Evolutionary conservation across 1,284 basidiomycete species (phyloP).

Genomic region (Cutaneotrichosporon mucoides): DNA sequence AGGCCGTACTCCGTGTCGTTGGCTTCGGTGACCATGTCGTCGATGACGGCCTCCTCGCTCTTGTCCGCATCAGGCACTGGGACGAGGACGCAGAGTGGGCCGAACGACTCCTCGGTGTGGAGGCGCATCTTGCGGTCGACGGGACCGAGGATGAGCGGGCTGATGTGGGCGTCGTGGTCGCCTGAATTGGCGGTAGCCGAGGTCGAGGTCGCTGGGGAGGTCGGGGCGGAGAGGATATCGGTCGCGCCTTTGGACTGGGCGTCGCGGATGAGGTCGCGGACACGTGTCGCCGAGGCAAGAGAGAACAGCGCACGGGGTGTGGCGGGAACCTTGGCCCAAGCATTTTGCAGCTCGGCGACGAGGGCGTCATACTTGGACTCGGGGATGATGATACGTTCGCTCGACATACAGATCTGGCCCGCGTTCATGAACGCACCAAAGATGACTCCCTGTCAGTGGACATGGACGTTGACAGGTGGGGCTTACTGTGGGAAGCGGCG

Average conservation of each 20-base stretch:
- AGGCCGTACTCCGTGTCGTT: constrained; percentile 58
- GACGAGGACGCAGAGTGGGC: constrained; percentile 52
- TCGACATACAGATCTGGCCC: constrained; percentile 68
- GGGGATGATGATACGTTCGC: constrained; percentile 62
- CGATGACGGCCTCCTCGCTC: constrained; percentile 39
- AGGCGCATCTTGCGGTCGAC: constrained; percentile 56
- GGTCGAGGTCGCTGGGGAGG: no score
- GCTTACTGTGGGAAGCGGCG: constrained; percentile 50
- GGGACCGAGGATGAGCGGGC: constrained; percentile 56
- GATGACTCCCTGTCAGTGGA: constrained; percentile 47
- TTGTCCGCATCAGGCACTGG: constrained; percentile 17
- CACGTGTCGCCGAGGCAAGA: constrained; percentile 54
- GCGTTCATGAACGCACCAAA: constrained; percentile 60
- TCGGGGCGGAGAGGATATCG: constrained; percentile 6
- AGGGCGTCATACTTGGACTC: constrained; percentile 43
- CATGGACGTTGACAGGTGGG: no score
- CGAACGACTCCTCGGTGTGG: constrained; percentile 60
- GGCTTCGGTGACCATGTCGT: constrained; percentile 52
- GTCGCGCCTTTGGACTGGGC: constrained; percentile 57
- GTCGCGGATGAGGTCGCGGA: constrained; percentile 55
- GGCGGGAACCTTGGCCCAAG: constrained; percentile 36
- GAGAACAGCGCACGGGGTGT: constrained; percentile 52
- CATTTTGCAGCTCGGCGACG: constrained; percentile 38
- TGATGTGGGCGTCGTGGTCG: constrained; percentile 50
- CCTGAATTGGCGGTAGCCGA: background rate